These are phyloP conservation scores for Kwoniella newhampshirensis DNA, from an alignment of 768 basidiomycete species.

Conservation along the genomic window DNA sequence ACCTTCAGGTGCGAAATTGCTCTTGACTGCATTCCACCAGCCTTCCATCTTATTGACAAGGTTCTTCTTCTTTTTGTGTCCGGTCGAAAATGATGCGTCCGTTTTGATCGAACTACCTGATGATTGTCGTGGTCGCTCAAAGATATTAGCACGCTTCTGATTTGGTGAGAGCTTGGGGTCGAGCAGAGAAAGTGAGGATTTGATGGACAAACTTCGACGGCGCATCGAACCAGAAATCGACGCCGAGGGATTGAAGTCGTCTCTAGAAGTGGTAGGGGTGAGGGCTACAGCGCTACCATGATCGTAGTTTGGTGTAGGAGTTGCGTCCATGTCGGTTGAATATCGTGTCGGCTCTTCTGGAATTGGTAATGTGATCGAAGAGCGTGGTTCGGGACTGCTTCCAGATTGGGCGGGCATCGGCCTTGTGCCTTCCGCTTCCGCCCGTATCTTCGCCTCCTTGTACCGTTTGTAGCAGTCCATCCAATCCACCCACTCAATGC, in stretches of 20 bases:
- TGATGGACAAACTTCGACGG: constrained; percentile 33
- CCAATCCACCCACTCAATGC: constrained; percentile 58
- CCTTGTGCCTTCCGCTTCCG: constrained; percentile 36
- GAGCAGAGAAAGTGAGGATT: constrained; percentile 28
- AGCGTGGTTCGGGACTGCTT: background rate
- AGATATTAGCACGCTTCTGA: constrained; percentile 26
- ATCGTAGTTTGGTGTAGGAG: constrained; percentile 24
- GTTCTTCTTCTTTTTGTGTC: constrained; percentile 40
- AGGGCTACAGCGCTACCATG: constrained; percentile 31
- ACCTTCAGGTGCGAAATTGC: constrained; percentile 45
- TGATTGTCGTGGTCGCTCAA: constrained; percentile 36
- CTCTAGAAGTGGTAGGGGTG: constrained; percentile 37
- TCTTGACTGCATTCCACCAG: constrained; percentile 54
- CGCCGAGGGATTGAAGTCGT: constrained; percentile 22
- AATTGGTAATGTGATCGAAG: constrained; percentile 4
- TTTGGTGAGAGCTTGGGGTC: constrained; percentile 38
- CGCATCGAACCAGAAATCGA: constrained; percentile 6
- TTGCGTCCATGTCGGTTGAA: constrained; percentile 10
- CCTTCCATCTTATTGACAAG: constrained; percentile 53
- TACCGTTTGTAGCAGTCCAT: constrained; percentile 55
- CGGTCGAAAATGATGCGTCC: constrained; percentile 19
- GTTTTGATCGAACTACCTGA: constrained; percentile 38
- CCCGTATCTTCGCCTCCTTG: constrained; percentile 55
- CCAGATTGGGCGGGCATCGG: background rate
- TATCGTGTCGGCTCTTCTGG: constrained; percentile 11